Evolutionary conservation across 768 basidiomycete genomes (phyloP), one percentile per base, ranked within the genome.

Genomic region (Leccinum sublutescens): DNA sequence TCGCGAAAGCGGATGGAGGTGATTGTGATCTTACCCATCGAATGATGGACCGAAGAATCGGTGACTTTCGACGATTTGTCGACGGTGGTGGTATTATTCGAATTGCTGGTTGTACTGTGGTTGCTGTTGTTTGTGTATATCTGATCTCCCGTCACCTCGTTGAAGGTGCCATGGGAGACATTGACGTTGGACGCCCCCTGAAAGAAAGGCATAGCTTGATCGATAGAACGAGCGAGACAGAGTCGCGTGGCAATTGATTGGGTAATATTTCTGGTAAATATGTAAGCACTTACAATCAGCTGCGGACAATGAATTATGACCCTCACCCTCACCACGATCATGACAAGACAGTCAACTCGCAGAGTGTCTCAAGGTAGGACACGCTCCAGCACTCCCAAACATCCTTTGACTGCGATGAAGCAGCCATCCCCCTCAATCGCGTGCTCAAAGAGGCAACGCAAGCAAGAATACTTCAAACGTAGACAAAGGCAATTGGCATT

Each of bases 351-450:
- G 14, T 58, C 63, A 9, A 58, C 58, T 25, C 58, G 61, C 36
- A 70, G 48, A 60, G 58, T 71, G 53, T 63, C 69, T 25, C 54
- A 51, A 64, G 72, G 68, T 67, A 66, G 70, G 65, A 62, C 61
- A 57, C 70, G 67, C 61, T 69, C 62, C 31, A 73, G 55, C 47
- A 64, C 64, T 60, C 66, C 61, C 9, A 52, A 61, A 25, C 58
- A 61, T 54, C 17, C 64, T 67, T 62, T 67, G 60, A 57, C 65
- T 65, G 61, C 62, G 14, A 64, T 64, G 25, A 71, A 66, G 66
- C 70, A 73, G 66, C 52, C 69, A 36, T 52, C 61, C 11, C 27
- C 59, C 19, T 49, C 62, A 14, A 50, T 51, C 21, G 52, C 62
- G 0, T 51, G 34, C 29, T 67, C 63, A 36, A 71, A 63, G 56